Evolutionary conservation across 768 basidiomycete genomes (phyloP), one percentile per base, ranked within the genome.

Genomic region (Termitomyces heimii): DNA sequence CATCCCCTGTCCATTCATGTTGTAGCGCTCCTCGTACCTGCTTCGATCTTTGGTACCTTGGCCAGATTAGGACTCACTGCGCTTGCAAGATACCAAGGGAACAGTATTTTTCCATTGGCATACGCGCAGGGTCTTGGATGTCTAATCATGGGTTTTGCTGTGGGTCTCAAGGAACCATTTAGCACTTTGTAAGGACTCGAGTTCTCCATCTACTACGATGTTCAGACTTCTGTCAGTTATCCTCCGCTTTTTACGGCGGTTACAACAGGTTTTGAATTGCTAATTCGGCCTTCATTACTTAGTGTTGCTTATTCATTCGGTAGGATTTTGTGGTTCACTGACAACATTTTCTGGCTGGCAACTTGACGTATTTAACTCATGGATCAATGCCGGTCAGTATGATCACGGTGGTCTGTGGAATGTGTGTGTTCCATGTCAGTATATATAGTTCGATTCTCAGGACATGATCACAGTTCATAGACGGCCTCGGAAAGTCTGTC

Each of bases 281-380:
- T 5, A 20, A 37, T 46, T 46, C 28, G 14, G 22, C 16, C 22
- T 28, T 35, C 14, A 9, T 9, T 26, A n/a, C 26, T 59, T 34
- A 24, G 44, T 22, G 14, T 18, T 53, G 28, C 54, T 54, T 56
- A 55, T 18, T 32, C 16, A 16, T 14, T 29, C 16, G n/a, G n/a
- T 42, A 88, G 94, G 93, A 14, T 93, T 98, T 70, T 98, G 97
- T 67, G 97, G 96, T 3, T 96, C 93, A 1, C 71, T 98, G 63
- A 99, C 97, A 10, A 98, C 94, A 2, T 98, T 98, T 75, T 97
- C 95, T 16, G 82, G 86, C 37, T 98, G 97, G 97, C 92, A 98
- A 70, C 67, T 91, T 10, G 92, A 95, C 59, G 71, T 93, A 0
- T 98, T 96, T 66, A 71, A 79, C 53, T 89, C 93, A 0, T 98